Conservation (phyloP, 192 early-diverging fungal genomes). For the Rhizoclosmatium globosum region DNA sequence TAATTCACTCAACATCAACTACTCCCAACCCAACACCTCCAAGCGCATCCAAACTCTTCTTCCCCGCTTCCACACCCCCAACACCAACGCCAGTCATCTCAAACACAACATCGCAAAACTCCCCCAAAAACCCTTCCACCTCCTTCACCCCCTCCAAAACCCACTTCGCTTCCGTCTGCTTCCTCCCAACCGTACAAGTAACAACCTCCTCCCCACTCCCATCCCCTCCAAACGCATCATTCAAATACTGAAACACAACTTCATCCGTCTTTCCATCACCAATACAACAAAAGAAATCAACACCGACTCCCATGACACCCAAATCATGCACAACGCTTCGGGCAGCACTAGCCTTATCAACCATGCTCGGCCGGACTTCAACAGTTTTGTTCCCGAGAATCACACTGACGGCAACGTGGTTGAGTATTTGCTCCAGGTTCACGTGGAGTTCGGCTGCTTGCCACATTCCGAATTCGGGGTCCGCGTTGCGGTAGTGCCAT, state of each 20-base stretch:
- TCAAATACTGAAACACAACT: slow-evolving; percentile 77
- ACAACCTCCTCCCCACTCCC: slow-evolving; percentile 53
- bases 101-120: slow-evolving; percentile 1
- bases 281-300: slow-evolving; percentile 82
- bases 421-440: slow-evolving; percentile 94
- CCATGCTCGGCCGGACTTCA: slow-evolving; percentile 90
- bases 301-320: slow-evolving; percentile 7
- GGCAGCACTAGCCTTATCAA: slow-evolving; percentile 92
- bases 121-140: slow-evolving; percentile 48
- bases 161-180: slow-evolving; percentile 91
- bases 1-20: too few relatives aligned
- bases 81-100: neutral
- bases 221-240: slow-evolving; percentile 38
- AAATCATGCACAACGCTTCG: slow-evolving; percentile 88
- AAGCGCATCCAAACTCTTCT: too few relatives aligned
- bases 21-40: too few relatives aligned
- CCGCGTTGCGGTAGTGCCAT: slow-evolving; percentile 96
- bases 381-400: slow-evolving; percentile 95
- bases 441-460: slow-evolving; percentile 98
- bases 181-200: slow-evolving; percentile 95
- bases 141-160: slow-evolving; percentile 75
- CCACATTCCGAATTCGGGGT: slow-evolving; percentile 91
- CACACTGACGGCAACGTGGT: slow-evolving; percentile 90
- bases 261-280: slow-evolving; percentile 98
- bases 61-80: too few relatives aligned